A percentile compares a stretch with the other conserved stretches of the same genome.
phyloP scores from a whole-genome alignment of 1,139 yeast genomes.

The Suhomyces chickasaworum region DNA sequence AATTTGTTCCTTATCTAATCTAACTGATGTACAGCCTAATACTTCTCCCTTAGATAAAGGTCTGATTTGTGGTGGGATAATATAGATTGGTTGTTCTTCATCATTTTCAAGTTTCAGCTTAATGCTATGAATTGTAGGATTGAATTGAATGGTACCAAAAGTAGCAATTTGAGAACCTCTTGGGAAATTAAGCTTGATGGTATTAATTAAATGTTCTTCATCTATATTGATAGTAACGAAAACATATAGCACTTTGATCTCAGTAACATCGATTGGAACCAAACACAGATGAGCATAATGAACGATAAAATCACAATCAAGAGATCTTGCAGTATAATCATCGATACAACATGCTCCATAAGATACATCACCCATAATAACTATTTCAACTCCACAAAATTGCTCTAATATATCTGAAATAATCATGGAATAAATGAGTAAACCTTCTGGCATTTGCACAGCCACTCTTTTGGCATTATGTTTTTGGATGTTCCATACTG shows the following conservation, averaged over 20 bases:
- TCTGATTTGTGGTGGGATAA: conserved; percentile 85
- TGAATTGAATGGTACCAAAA: conserved; percentile 95
- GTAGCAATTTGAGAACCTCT: conserved; percentile 67
- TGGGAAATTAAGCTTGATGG: conserved; percentile 70
- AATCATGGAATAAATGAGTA: conserved; percentile 81
- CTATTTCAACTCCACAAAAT: conserved; percentile 81
- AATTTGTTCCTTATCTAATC: conserved; percentile 60
- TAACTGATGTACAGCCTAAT: conserved; percentile 91
- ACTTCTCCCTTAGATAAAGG: conserved; percentile 97
- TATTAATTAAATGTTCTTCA: conserved; percentile 75
- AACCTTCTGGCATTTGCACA: conserved; percentile 96
- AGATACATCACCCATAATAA: conserved; percentile 98
- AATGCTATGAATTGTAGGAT: conserved; percentile 86
- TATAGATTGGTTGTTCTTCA: conserved; percentile 53
- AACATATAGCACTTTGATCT: conserved; percentile 87
- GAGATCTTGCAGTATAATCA: conserved; percentile 88
- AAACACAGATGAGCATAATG: conserved; percentile 98
- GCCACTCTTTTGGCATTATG: conserved; percentile 76
- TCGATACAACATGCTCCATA: conserved; percentile 99
- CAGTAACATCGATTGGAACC: conserved; percentile 91
- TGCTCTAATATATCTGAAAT: conserved; percentile 90
- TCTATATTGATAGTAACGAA: conserved; percentile 93
- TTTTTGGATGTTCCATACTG: conserved; percentile 88
- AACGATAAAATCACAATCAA: conserved; percentile 91
- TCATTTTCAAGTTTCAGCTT: conserved; percentile 58